Base-by-base conservation (phyloP, 352 stramenopile species). In the Pythium brachiatum region DNA sequence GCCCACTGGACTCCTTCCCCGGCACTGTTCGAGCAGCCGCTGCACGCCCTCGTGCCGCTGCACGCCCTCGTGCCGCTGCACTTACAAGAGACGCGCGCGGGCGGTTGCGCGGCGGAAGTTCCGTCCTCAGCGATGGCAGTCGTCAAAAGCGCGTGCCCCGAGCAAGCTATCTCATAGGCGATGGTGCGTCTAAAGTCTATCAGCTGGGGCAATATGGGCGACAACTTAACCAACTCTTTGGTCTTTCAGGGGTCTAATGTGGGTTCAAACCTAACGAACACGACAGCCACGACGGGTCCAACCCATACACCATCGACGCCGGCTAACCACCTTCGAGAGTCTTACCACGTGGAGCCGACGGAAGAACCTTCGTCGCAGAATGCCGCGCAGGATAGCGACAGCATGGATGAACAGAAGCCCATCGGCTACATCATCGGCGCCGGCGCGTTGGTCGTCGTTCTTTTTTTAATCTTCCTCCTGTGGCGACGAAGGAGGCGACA, bases 311-410 rank as follows among this genome's bases (percentile, higher is more conserved):
- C 11, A 44, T 44, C 36, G 36, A 21, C 15, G 15, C 2, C 36
- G 12, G 5, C 36, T 21, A 44, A 44, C 36, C 36, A 16, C 36
- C 36, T 21, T 11, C 36, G 36, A 44, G 36, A 44, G 15, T 2
- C 36, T 44, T 21, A 21, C 36, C 36, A 44, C 36, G 16, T 44
- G 15, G 36, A 20, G 13, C 15, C 36, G 16, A 44, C 13, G 3
- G 36, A 44, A 2, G 36, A 44, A 21, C 36, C 36, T 44, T 20
- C 36, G 15, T 21, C 36, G 16, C 36, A 21, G 36, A 44, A 25
- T 32, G 43, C 56, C 20, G 12, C 57, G 7, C 23, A 34, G 0
- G 57, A 63, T 18, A 63, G 55, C 47, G 57, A 63, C 47, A 50
- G 57, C 31, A 47, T 63, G 43, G 57, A 63, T 16, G 36, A 3